phyloP scores from a whole-genome alignment of 768 basidiomycete species.

The Fibroporia radiculosa region DNA sequence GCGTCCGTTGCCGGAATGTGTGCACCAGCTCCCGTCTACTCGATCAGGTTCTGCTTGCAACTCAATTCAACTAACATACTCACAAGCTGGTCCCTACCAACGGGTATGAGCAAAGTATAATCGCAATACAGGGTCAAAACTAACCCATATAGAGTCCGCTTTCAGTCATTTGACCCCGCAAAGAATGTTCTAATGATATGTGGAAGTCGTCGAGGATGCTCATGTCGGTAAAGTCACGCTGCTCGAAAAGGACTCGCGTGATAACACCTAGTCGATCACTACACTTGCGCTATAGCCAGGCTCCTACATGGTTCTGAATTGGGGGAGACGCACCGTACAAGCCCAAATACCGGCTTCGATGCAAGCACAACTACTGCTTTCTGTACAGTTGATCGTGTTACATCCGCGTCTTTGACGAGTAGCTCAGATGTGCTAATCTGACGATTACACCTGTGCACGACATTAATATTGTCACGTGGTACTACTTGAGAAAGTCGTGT shows the following conservation, averaged over 20 bases:
- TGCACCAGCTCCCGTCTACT: constrained; percentile 87
- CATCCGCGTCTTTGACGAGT: constrained; percentile 71
- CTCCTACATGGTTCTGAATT: neutral
- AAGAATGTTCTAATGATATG: constrained; percentile 61
- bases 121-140: constrained; percentile 15
- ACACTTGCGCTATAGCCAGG: no score
- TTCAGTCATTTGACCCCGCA: constrained; percentile 80
- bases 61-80: constrained; percentile 13
- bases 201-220: constrained; percentile 88
- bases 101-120: constrained; percentile 3
- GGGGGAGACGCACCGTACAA: constrained; percentile 58
- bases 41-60: constrained; percentile 1
- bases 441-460: constrained; percentile 70
- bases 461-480: neutral
- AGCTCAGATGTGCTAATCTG: constrained; percentile 81
- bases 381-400: constrained; percentile 94
- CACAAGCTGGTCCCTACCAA: constrained; percentile 61
- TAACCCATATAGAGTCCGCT: constrained; percentile 92
- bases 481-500: no score
- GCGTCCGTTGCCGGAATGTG: constrained; percentile 85
- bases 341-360: constrained; percentile 86
- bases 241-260: constrained; percentile 67
- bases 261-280: constrained; percentile 94
- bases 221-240: constrained; percentile 81
- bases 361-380: constrained; percentile 96